These are phyloP conservation scores for Iberis pinnata DNA, from an alignment of 345 rosid species.

Conservation along the genomic window DNA sequence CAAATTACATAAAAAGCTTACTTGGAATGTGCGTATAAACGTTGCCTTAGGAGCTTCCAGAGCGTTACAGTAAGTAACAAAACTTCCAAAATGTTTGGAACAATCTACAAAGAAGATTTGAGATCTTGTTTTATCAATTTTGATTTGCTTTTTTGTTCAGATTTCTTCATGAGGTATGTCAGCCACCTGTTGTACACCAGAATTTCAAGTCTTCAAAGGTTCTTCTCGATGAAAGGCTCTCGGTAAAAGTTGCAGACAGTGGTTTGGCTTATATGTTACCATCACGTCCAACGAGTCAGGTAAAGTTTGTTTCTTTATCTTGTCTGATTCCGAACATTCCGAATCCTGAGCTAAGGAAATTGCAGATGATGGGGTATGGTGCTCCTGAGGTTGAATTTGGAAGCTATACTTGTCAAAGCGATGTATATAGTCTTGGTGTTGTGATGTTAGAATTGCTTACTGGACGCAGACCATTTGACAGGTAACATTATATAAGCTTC, in stretches of 20 bases:
- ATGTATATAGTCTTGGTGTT: conserved; percentile 87
- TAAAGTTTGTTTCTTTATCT: conserved; percentile 17
- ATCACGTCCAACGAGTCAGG: conserved; percentile 54
- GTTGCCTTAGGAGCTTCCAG: conserved; percentile 81
- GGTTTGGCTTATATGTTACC: conserved; percentile 61
- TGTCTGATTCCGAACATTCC: neutral
- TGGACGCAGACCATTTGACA: conserved; percentile 69
- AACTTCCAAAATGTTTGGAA: conserved; percentile 2
- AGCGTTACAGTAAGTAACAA: conserved; percentile 77
- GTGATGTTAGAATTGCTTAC: conserved; percentile 94
- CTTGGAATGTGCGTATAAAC: conserved; percentile 67
- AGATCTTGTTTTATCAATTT: conserved; percentile 1
- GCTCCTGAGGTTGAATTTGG: conserved; percentile 81
- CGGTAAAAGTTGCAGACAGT: conserved; percentile 65
- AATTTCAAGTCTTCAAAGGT: conserved; percentile 75
- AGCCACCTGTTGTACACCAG: conserved; percentile 65
- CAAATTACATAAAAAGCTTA: conserved; percentile 48
- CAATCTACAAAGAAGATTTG: neutral
- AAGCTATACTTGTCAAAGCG: conserved; percentile 76
- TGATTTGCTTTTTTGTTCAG: conserved; percentile 32
- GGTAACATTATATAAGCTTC: conserved; percentile 34
- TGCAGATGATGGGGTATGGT: conserved; percentile 56
- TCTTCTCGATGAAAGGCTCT: conserved; percentile 64
- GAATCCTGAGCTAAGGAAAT: neutral
- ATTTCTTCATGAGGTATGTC: conserved; percentile 80